Base-by-base conservation (phyloP, 345 rosid genomes). In the Eucalyptus leucophloia region DNA sequence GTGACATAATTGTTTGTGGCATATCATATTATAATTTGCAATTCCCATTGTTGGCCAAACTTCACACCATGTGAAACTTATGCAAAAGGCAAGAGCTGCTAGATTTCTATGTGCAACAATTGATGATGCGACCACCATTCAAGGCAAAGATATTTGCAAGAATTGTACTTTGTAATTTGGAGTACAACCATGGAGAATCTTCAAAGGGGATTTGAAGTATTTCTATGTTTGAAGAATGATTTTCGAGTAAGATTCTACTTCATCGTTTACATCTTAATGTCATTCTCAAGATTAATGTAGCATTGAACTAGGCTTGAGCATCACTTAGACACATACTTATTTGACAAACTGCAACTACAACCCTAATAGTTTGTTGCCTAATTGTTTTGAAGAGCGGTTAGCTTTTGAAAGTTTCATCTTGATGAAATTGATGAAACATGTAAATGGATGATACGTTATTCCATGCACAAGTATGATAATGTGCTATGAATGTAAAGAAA, bases 31-130 rank as follows among this genome's bases (percentile, higher is more conserved):
- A 88, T 93, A 97, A 98, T 97, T 97, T 91, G 94, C 98, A 4
- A 91, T 96, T 91, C 97, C 96, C 1, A 96, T 95, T 86, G 97
- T 98, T 34, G 94, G 97, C 23, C 98, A 97, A 86, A 98, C 96
- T 7, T 87, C 90, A 88, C 98, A 96, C 91, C 98, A 96, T 89
- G 98, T 97, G 32, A 94, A 94, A 88, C 96, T 96, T 11, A 96
- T 96, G 99, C 98, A 95, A 92, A 92, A 89, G 9, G 94, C 91
- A 34, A 96, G 96, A 89, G 95, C 95, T 80, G 93, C 95, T 53
- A 91, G 97, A 86, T 95, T 96, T 86, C 91, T 97, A 80, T 95
- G 98, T 34, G 95, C 98, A 49, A 97, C 95, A 86, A 95, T 98
- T 2, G 97, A 98, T 1, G 95, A 98, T 60, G 95, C 98, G 2